Evolutionary conservation across 805 yeast species (phyloP).

Genomic region (Debaryomyces maramus): DNA sequence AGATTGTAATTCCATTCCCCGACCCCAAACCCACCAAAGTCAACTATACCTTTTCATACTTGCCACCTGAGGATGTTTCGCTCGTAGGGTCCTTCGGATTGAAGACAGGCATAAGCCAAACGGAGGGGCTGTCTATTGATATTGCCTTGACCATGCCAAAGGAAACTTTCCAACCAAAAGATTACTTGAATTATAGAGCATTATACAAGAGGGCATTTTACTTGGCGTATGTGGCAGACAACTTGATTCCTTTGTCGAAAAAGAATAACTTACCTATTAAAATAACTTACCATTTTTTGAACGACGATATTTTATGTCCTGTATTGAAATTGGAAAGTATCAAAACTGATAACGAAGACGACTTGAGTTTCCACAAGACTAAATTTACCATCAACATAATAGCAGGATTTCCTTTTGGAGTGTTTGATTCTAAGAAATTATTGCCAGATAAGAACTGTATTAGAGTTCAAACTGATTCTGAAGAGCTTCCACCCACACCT

Average conservation of each 20-base stretch:
- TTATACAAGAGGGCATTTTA: conserved; percentile 88
- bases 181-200: conserved; percentile 85
- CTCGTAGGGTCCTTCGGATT: conserved; percentile 89
- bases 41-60: conserved; percentile 69
- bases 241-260: conserved; percentile 53
- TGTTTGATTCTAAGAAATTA: conserved; percentile 74
- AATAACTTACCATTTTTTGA: conserved; percentile 61
- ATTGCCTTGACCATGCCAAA: conserved; percentile 81
- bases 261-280: conserved; percentile 61
- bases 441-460: conserved; percentile 81
- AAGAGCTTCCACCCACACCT: conserved; percentile 72
- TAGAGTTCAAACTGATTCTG: conserved; percentile 55
- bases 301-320: conserved; percentile 79
- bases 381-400: conserved; percentile 71
- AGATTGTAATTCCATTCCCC: conserved; percentile 75
- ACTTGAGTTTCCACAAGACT: conserved; percentile 59
- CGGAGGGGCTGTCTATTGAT: conserved; percentile 69
- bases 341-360: conserved; percentile 48
- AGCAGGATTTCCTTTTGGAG: conserved; percentile 67
- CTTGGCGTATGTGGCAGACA: conserved; percentile 72
- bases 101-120: conserved; percentile 71
- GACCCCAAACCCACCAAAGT: conserved; percentile 82
- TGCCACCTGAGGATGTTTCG: conserved; percentile 70
- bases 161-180: conserved; percentile 76
- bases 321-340: conserved; percentile 63